A percentile compares a stretch with the other conserved stretches of the same genome.
phyloP scores from a whole-genome alignment of 139 green algal species.

The Chlorella sorokiniana region DNA sequence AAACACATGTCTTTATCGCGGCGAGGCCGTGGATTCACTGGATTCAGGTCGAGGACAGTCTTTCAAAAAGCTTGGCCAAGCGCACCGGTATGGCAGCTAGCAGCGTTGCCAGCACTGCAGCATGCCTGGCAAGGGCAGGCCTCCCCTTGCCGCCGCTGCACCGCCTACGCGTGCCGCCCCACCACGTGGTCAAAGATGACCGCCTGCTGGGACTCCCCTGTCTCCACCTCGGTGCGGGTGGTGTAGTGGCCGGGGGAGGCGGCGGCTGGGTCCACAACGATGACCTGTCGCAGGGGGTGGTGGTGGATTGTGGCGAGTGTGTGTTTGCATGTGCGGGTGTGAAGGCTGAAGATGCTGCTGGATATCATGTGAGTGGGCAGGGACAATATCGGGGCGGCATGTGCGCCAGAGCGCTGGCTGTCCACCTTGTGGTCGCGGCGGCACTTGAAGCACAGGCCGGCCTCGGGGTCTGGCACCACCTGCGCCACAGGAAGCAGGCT shows the following conservation, averaged over 20 bases:
- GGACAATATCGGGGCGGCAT: background rate
- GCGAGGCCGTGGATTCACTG: too few relatives aligned
- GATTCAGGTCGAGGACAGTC: too few relatives aligned
- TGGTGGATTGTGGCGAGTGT: background rate
- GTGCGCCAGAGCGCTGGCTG: background rate
- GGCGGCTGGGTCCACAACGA: slow-evolving; percentile 62
- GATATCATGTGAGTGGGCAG: background rate
- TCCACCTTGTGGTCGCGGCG: slow-evolving; percentile 88
- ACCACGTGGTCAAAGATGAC: slow-evolving; percentile 90
- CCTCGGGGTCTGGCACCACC: slow-evolving; percentile 83
- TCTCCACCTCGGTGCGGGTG: slow-evolving; percentile 76
- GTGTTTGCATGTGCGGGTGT: background rate
- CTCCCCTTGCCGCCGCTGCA: too few relatives aligned
- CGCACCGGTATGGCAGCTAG: too few relatives aligned
- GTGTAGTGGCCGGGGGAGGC: slow-evolving; percentile 76
- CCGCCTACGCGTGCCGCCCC: slow-evolving; percentile 10
- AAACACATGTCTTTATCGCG: too few relatives aligned
- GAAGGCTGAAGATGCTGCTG: background rate
- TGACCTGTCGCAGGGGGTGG: background rate
- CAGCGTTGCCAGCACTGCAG: too few relatives aligned
- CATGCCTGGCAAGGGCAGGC: too few relatives aligned
- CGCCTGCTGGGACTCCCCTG: slow-evolving; percentile 79
- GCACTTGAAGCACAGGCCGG: slow-evolving; percentile 89
- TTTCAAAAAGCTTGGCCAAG: too few relatives aligned
- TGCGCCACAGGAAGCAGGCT: slow-evolving; percentile 33